These are phyloP conservation scores for Epichloe coenophiala DNA, from an alignment of 2,329 filamentous ascomycete species.

Conservation along the genomic window DNA sequence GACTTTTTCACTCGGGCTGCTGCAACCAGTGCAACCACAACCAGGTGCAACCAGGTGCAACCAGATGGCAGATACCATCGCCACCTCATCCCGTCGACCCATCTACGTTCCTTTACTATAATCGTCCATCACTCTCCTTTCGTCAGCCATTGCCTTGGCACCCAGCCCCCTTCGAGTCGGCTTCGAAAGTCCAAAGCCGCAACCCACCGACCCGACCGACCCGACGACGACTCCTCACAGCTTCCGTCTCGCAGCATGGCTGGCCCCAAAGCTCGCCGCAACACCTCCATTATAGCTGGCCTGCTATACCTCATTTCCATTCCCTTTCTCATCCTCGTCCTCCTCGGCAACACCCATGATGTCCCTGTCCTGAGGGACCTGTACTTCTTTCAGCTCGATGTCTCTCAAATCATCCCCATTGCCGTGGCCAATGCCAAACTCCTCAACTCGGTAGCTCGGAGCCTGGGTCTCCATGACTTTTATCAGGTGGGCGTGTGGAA, in stretches of 20 bases:
- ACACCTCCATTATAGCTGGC: constrained; percentile 51
- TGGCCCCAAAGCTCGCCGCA: constrained; percentile 28
- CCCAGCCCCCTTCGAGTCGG: too few species aligned
- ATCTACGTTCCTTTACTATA: too few species aligned
- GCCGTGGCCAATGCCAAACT: constrained; percentile 58
- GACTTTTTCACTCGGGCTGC: too few species aligned
- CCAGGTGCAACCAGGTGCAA: too few species aligned
- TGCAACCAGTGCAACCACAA: too few species aligned
- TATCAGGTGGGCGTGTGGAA: constrained; percentile 89
- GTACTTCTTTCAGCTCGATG: constrained; percentile 75
- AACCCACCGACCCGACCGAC: too few species aligned
- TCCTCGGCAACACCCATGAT: constrained; percentile 61
- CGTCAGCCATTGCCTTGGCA: too few species aligned
- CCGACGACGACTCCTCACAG: too few species aligned
- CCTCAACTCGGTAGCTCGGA: constrained; percentile 78
- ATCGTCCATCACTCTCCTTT: too few species aligned
- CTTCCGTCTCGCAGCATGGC: constrained; percentile 9
- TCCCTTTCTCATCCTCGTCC: constrained; percentile 66
- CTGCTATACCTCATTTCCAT: constrained; percentile 61
- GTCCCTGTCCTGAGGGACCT: constrained; percentile 50
- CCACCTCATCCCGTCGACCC: too few species aligned
- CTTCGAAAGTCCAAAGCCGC: too few species aligned
- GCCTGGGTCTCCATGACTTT: constrained; percentile 82
- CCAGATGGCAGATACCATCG: too few species aligned
- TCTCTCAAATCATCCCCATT: constrained; percentile 67